Conservation (phyloP, 305 asterid genomes). For the Withania somnifera region DNA sequence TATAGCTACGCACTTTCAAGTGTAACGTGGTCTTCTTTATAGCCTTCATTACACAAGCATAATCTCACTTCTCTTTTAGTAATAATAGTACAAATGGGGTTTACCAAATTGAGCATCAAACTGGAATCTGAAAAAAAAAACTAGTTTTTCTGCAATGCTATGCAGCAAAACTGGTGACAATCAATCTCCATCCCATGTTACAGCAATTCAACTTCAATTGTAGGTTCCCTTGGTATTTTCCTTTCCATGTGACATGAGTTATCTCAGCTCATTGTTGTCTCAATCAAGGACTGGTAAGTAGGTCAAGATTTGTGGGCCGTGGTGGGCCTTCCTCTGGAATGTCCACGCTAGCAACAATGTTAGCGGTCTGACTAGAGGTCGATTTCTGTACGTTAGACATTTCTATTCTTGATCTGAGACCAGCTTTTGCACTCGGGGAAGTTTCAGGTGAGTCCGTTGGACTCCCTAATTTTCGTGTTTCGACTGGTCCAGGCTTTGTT, state of each 20-base stretch:
- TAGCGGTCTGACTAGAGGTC: conserved; percentile 13
- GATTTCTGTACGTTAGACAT: background rate
- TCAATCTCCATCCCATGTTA: background rate
- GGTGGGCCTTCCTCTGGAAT: conserved; percentile 12
- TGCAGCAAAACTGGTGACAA: background rate
- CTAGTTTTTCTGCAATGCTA: background rate
- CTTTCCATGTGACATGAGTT: background rate
- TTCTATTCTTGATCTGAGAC: conserved; percentile 3
- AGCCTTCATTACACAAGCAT: background rate
- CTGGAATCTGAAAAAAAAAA: background rate
- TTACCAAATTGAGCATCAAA: background rate
- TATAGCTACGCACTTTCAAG: background rate
- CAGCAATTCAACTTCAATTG: background rate
- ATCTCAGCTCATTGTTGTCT: background rate
- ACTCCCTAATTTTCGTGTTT: conserved; percentile 10
- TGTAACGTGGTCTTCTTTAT: background rate
- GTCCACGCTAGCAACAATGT: conserved; percentile 36
- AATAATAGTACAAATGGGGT: background rate
- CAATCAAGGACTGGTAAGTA: conserved; percentile 21
- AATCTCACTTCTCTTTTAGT: too few relatives aligned
- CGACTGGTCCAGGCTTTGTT: background rate
- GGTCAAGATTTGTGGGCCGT: conserved; percentile 8
- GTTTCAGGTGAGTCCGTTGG: background rate
- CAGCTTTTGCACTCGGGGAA: background rate
- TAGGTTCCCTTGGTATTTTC: background rate